Conservation (phyloP, 2,329 filamentous ascomycete genomes). For the Sporothrix brunneoviolacea region DNA sequence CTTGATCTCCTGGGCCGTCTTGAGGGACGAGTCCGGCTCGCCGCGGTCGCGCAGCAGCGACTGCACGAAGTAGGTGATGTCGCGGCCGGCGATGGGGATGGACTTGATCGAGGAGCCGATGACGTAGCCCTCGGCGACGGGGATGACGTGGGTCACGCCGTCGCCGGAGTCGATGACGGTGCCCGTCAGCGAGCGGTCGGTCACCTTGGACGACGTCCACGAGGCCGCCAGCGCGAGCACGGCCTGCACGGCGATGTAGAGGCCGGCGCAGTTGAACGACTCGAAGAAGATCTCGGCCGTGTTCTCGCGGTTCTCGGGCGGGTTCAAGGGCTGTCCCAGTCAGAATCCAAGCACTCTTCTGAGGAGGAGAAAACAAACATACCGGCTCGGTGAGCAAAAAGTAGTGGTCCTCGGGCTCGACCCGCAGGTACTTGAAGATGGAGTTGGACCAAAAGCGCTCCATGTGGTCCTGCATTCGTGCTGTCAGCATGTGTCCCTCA, state of each 20-base stretch:
- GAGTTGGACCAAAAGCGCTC: slow-evolving; percentile 99
- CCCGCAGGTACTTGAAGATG: slow-evolving; percentile 98
- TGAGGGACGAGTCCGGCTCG: slow-evolving; percentile 92
- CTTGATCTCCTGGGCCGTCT: slow-evolving; percentile 97
- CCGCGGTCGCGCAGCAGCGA: slow-evolving; percentile 91
- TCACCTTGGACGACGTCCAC: slow-evolving; percentile 97
- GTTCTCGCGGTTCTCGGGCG: slow-evolving; percentile 97
- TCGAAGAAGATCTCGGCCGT: slow-evolving; percentile 99
- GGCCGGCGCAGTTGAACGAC: slow-evolving; percentile 97
- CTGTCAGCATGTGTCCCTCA: slow-evolving; percentile 21
- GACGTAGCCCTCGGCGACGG: slow-evolving; percentile 96
- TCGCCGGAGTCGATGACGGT: slow-evolving; percentile 98
- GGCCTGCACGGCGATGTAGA: slow-evolving; percentile 97
- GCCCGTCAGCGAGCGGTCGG: slow-evolving; percentile 89
- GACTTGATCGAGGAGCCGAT: slow-evolving; percentile 99
- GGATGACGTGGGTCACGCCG: slow-evolving; percentile 97
- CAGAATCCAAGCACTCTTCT: too few species aligned
- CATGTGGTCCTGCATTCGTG: slow-evolving; percentile 79
- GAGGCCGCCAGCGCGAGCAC: slow-evolving; percentile 94
- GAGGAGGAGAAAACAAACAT: slow-evolving; percentile 31
- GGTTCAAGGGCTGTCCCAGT: slow-evolving; percentile 74
- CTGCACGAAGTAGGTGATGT: slow-evolving; percentile 98
- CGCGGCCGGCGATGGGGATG: slow-evolving; percentile 93
- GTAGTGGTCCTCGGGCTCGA: slow-evolving; percentile 97
- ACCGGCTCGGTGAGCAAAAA: slow-evolving; percentile 97